Evolutionary conservation across 306 rosid species (phyloP), one percentile per base, ranked within the genome.

Genomic region (Rosa multiflora): DNA sequence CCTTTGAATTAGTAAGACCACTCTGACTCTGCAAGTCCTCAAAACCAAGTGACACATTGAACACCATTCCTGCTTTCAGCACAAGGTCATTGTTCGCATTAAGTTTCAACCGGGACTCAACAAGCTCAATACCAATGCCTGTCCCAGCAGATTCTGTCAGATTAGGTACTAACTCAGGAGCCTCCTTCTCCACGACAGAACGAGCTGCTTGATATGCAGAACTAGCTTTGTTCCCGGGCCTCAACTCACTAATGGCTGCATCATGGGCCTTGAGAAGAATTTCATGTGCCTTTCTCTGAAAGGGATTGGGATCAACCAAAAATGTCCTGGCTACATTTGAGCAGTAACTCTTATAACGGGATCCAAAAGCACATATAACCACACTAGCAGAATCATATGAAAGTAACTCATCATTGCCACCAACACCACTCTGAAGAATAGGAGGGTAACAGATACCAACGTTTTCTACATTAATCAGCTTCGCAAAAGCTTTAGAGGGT

Each of bases 301-400:
- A 74, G 26, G 91, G 78, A 18, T 75, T 88, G 56, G 98, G 96
- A 87, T 94, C 98, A 83, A 92, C 92, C 93, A 94, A 82, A 81
- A 86, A 90, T 62, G 96, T 88, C 85, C 98, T 86, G 23, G 98
- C 97, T 66, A 94, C 73, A 73, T 92, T 92, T 21, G 91, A 94
- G 86, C 98, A 94, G 77, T 94, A 92, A 67, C 94, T 92, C 86
- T 94, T 92, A 66, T 92, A 94, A 18, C 96, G 90, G n/a, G 96
- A 90, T 58, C 98, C 97, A 42, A 94, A 83, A 2, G 97, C 96
- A 83, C 98, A 94, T 70, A 94, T 87, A 58, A 94, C 92, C 66
- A 90, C 96, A 72, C 94, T 89, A 14, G 94, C 89, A 77, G 96
- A 86, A 61, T 92, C 96, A 74, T 92, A 52, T 3, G 58, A 52